Percentiles rank a stretch among this genome's conserved stretches.
Evolutionary conservation across 495 filamentous ascomycete genomes (phyloP).

Genomic region (Cladorrhinum samala): DNA sequence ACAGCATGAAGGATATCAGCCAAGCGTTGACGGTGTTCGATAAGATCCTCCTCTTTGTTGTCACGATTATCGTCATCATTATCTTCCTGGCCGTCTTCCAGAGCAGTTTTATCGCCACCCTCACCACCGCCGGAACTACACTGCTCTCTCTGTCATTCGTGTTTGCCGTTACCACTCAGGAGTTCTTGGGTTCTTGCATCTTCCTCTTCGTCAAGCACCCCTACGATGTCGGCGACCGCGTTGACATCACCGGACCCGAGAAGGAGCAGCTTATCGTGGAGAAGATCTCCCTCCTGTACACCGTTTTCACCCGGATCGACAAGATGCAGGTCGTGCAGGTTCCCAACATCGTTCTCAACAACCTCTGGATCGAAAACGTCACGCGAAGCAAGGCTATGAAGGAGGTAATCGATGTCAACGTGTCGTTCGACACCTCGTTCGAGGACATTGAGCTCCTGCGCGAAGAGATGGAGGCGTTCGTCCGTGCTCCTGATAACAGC

Average conservation of each 20-base stretch:
- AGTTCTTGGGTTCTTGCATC: constrained; percentile 92
- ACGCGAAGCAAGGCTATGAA: constrained; percentile 86
- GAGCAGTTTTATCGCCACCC: constrained; percentile 73
- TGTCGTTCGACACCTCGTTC: constrained; percentile 78
- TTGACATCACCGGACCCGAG: constrained; percentile 64
- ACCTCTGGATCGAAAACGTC: constrained; percentile 87
- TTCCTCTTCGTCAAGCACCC: constrained; percentile 98
- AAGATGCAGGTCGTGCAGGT: constrained; percentile 81
- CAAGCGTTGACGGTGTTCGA: constrained; percentile 90
- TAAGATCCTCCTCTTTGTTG: constrained; percentile 69
- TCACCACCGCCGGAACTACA: constrained; percentile 92
- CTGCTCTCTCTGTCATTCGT: constrained; percentile 91
- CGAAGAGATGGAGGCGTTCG: constrained; percentile 75
- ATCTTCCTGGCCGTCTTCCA: constrained; percentile 89
- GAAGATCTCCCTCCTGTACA: constrained; percentile 89
- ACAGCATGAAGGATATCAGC: constrained; percentile 94
- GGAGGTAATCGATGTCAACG: constrained; percentile 70
- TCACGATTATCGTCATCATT: constrained; percentile 72
- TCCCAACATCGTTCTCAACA: constrained; percentile 87
- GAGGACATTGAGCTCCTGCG: constrained; percentile 80
- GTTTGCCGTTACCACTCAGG: constrained; percentile 84
- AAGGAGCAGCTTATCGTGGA: constrained; percentile 73
- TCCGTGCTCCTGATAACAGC: constrained; percentile 76
- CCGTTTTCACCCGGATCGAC: constrained; percentile 80
- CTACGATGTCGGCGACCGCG: constrained; percentile 84